Percentiles rank a stretch among this genome's conserved stretches.
These are phyloP conservation scores for Telopea speciosissima DNA, from an alignment of 177 flowering plant species.

Conservation along the genomic window DNA sequence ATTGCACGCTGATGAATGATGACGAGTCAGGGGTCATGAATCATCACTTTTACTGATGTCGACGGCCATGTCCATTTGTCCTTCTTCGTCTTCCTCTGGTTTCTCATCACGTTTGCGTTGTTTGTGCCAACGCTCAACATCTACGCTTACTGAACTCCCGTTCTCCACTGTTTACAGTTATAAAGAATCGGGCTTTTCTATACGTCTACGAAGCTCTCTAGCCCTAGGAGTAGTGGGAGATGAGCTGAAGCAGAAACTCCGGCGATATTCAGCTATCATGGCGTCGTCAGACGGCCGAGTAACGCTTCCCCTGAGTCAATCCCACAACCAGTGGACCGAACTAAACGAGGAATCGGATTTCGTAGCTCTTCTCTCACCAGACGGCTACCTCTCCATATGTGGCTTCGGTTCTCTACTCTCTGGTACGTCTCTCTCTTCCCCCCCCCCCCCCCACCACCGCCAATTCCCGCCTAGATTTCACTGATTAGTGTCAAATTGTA, in stretches of 20 bases:
- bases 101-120: background rate
- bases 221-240: no score
- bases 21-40: no score
- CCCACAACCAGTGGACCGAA: slow-evolving; percentile 18
- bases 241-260: background rate
- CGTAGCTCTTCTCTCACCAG: slow-evolving; percentile 37
- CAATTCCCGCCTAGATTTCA: no score
- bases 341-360: slow-evolving; percentile 61
- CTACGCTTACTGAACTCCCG: background rate
- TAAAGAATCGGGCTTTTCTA: background rate
- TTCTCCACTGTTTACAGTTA: background rate
- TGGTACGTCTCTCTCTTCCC: slow-evolving; percentile 29
- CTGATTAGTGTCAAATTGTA: no score
- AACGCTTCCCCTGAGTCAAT: background rate
- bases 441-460: background rate
- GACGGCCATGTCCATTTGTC: no score
- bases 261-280: background rate
- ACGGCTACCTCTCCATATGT: slow-evolving; percentile 56
- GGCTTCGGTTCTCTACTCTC: slow-evolving; percentile 94
- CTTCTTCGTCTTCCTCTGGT: no score
- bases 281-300: slow-evolving; percentile 4
- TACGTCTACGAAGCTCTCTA: background rate
- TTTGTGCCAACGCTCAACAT: background rate
- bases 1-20: no score
- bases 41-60: no score